phyloP scores from a whole-genome alignment of 2,329 filamentous ascomycete species.

The Daldinia sp. region DNA sequence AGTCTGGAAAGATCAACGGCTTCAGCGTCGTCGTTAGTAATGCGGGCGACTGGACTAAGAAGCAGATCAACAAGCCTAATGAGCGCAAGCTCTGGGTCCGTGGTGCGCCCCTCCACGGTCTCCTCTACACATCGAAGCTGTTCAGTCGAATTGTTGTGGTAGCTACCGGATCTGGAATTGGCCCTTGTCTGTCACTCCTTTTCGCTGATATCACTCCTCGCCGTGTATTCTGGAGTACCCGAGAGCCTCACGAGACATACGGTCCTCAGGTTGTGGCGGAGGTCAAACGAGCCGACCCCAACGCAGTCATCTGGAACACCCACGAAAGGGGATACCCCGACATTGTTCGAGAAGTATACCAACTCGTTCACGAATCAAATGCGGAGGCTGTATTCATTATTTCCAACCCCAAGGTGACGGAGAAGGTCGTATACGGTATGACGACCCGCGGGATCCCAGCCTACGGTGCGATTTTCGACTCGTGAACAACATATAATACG shows the following conservation, averaged over 20 bases:
- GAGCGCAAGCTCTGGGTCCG: constrained; percentile 70
- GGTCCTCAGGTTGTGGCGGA: constrained; percentile 63
- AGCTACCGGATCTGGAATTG: constrained; percentile 78
- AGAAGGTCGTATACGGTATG: constrained; percentile 73
- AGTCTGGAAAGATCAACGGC: constrained; percentile 55
- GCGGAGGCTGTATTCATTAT: constrained; percentile 79
- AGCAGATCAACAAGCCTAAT: constrained; percentile 69
- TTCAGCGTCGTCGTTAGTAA: constrained; percentile 77
- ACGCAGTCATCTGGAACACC: constrained; percentile 75
- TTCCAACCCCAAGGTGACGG: constrained; percentile 74
- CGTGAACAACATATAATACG: constrained; percentile 20
- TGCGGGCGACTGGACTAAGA: constrained; percentile 79
- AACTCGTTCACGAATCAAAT: constrained; percentile 63
- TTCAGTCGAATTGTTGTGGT: constrained; percentile 73
- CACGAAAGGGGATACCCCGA: constrained; percentile 66
- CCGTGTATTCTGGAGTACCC: constrained; percentile 75
- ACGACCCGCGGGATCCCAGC: constrained; percentile 72
- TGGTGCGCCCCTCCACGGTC: constrained; percentile 72
- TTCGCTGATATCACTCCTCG: constrained; percentile 58
- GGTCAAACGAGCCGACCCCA: constrained; percentile 64
- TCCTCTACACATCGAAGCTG: constrained; percentile 72
- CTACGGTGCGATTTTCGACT: constrained; percentile 79
- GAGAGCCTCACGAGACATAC: constrained; percentile 68
- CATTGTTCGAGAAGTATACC: constrained; percentile 57
- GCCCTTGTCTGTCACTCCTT: constrained; percentile 71